Percentiles rank a stretch among this genome's conserved stretches.
Conservation (phyloP, 139 green algal genomes). For the Bryopsis sp. region DNA sequence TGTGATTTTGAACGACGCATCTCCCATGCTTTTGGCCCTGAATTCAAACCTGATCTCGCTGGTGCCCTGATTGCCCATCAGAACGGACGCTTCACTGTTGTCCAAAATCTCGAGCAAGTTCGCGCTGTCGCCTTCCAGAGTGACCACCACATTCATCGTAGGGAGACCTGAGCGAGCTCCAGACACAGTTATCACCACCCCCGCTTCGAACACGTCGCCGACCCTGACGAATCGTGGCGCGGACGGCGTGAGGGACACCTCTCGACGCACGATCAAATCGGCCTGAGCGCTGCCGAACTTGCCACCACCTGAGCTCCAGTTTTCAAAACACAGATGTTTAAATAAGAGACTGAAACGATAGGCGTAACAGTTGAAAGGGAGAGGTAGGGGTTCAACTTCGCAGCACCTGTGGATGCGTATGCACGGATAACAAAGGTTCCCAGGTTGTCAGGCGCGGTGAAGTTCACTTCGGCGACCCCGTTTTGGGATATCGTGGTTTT, state of each 20-base stretch:
- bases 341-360: no score
- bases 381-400: no score
- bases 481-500: background rate
- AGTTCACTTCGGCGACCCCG: background rate
- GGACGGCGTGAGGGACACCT: slow-evolving; percentile 22
- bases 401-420: slow-evolving; percentile 12
- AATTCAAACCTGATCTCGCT: background rate
- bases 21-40: background rate
- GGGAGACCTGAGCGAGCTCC: no score
- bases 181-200: slow-evolving; percentile 21
- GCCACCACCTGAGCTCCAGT: background rate
- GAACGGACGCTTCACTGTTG: background rate
- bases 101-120: background rate
- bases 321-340: no score
- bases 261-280: slow-evolving; percentile 19
- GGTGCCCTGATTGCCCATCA: background rate
- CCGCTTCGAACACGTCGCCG: slow-evolving; percentile 23
- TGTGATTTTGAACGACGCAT: background rate
- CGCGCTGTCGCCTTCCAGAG: background rate
- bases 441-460: slow-evolving; percentile 34
- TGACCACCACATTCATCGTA: background rate
- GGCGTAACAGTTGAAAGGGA: no score
- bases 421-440: slow-evolving; percentile 31
- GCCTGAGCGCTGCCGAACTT: slow-evolving; percentile 20
- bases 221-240: slow-evolving; percentile 23